A percentile compares a stretch with the other conserved stretches of the same genome.
Evolutionary conservation across 805 yeast genomes (phyloP).

Genomic region (Wickerhamiella kazuoi): DNA sequence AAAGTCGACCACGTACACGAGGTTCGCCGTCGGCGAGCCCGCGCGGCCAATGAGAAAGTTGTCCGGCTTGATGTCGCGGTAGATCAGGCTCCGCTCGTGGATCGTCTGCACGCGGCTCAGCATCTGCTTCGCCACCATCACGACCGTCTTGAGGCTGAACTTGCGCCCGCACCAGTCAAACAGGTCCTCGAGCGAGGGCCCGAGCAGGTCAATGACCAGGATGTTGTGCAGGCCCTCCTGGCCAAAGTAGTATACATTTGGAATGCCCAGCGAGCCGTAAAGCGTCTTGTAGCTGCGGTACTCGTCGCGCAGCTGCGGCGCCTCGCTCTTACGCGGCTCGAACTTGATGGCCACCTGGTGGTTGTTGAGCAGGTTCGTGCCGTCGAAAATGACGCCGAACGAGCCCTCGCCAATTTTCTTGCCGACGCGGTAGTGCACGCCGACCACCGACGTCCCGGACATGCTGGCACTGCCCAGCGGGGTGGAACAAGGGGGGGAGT

Average conservation of each 20-base stretch:
- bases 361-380: slow-evolving; percentile 78
- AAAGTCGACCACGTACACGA: slow-evolving; percentile 80
- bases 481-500: no score
- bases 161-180: slow-evolving; percentile 97
- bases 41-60: slow-evolving; percentile 89
- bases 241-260: slow-evolving; percentile 94
- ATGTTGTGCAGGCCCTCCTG: slow-evolving; percentile 96
- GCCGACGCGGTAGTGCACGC: slow-evolving; percentile 91
- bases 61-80: slow-evolving; percentile 95
- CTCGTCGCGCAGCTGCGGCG: slow-evolving; percentile 94
- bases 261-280: slow-evolving; percentile 69
- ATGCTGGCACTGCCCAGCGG: no score
- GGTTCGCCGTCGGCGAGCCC: slow-evolving; percentile 63
- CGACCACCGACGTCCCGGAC: slow-evolving; percentile 36
- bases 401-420: slow-evolving; percentile 98
- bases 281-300: slow-evolving; percentile 85
- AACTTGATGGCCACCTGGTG: slow-evolving; percentile 92
- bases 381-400: slow-evolving; percentile 94
- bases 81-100: slow-evolving; percentile 79
- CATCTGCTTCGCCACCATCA: slow-evolving; percentile 91
- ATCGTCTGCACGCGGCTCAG: slow-evolving; percentile 67
- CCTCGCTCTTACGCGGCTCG: slow-evolving; percentile 87
- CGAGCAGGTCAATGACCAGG: slow-evolving; percentile 80
- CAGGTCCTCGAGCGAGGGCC: slow-evolving; percentile 89
- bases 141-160: slow-evolving; percentile 75